Conservation (phyloP, 768 basidiomycete species). For the Leccinum obscurum region DNA sequence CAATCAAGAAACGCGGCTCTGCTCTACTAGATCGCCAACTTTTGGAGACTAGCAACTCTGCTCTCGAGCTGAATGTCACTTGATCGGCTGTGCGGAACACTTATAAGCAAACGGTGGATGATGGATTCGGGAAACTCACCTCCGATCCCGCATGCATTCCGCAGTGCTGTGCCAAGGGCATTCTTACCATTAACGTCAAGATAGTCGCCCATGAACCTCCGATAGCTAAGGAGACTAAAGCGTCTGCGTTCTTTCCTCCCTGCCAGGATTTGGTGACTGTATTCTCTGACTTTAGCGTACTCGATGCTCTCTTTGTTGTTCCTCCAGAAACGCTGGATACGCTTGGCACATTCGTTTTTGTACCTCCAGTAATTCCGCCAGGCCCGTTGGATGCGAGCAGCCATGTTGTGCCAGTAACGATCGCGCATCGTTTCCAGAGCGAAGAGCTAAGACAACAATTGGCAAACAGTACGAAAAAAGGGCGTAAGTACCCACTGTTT, state of each 20-base stretch:
- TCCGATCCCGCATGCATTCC: constrained; percentile 68
- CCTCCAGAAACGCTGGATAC: constrained; percentile 98
- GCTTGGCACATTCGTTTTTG: constrained; percentile 90
- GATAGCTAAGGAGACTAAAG: constrained; percentile 91
- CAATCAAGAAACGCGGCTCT: constrained; percentile 84
- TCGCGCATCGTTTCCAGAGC: constrained; percentile 99
- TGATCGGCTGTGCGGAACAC: constrained; percentile 53
- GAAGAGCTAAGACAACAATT: constrained; percentile 66
- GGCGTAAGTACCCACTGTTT: constrained; percentile 63
- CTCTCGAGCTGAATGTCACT: constrained; percentile 81
- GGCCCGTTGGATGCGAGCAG: constrained; percentile 91
- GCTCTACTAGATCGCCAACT: constrained; percentile 85
- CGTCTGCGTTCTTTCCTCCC: constrained; percentile 91
- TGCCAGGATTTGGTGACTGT: constrained; percentile 90
- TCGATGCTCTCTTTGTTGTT: constrained; percentile 94
- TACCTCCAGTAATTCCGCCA: constrained; percentile 96
- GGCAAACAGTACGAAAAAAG: background rate
- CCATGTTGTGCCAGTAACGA: constrained; percentile 99
- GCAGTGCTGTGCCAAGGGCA: constrained; percentile 74
- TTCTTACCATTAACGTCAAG: constrained; percentile 84
- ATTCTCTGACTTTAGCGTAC: constrained; percentile 89
- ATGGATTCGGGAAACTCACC: constrained; percentile 45
- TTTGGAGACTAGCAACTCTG: constrained; percentile 80
- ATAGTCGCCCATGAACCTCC: constrained; percentile 96
- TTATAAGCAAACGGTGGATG: background rate